These are phyloP conservation scores for Hygrophila difformis DNA, from an alignment of 257 asterid genomes.

Conservation along the genomic window DNA sequence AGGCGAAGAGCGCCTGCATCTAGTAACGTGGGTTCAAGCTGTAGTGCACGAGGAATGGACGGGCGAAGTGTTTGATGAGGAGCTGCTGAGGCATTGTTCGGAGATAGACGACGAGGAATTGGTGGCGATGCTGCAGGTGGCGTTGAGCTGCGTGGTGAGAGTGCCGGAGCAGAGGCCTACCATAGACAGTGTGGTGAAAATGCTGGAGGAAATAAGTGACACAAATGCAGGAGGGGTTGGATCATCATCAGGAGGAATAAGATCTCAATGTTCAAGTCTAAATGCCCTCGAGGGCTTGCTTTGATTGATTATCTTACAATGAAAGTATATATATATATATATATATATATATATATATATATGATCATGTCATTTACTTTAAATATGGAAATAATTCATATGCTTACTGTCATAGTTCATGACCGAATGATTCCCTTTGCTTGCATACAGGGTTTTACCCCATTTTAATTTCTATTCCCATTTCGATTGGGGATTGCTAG, in stretches of 20 bases:
- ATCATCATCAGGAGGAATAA: slow-evolving; percentile 18
- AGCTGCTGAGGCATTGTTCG: slow-evolving; percentile 53
- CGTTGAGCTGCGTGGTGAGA: slow-evolving; percentile 45
- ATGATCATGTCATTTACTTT: too few relatives aligned
- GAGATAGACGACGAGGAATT: slow-evolving; percentile 62
- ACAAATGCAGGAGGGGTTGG: slow-evolving; percentile 20
- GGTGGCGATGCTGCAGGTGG: slow-evolving; percentile 58
- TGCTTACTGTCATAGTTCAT: too few relatives aligned
- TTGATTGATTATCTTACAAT: too few relatives aligned
- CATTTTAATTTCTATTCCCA: too few relatives aligned
- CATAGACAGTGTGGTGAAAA: slow-evolving; percentile 38
- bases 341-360: too few relatives aligned
- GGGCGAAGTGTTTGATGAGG: slow-evolving; percentile 64
- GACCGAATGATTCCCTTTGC: too few relatives aligned
- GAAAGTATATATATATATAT: too few relatives aligned
- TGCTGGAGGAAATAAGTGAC: slow-evolving; percentile 59
- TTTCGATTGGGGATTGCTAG: too few relatives aligned
- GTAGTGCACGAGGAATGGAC: slow-evolving; percentile 80
- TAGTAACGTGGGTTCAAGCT: slow-evolving; percentile 64
- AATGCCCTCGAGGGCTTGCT: too few relatives aligned
- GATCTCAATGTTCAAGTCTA: slow-evolving; percentile 32
- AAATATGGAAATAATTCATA: too few relatives aligned
- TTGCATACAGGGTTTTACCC: too few relatives aligned
- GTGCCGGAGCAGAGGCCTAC: slow-evolving; percentile 60
- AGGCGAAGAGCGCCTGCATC: slow-evolving; percentile 41